Evolutionary conservation across 75 land plant genomes (phyloP).

Genomic region (Sequoiadendron giganteum): DNA sequence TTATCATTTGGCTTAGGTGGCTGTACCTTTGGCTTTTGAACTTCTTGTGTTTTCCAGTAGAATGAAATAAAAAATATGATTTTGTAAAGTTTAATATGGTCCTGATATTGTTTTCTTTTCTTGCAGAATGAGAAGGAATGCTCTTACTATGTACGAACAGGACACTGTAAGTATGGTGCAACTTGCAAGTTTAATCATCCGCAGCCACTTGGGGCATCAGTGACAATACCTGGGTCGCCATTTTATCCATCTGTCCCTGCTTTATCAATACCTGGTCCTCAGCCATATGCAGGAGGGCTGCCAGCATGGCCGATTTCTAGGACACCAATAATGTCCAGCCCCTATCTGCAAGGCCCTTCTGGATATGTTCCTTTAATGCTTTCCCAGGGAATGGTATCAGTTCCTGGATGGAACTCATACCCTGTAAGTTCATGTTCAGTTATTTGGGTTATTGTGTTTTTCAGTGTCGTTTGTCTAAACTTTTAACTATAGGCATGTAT

Average conservation of each 20-base stretch:
- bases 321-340: conserved; percentile 55
- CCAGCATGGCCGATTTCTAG: conserved; percentile 58
- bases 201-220: conserved; percentile 37
- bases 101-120: conserved; percentile 5
- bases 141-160: conserved; percentile 28
- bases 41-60: neutral
- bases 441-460: neutral
- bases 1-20: neutral
- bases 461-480: neutral
- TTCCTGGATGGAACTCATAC: conserved; percentile 79
- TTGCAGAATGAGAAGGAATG: conserved; percentile 67
- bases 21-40: neutral
- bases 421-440: conserved; percentile 37
- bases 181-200: conserved; percentile 75
- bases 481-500: neutral
- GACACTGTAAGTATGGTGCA: conserved; percentile 33
- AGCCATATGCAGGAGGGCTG: conserved; percentile 41
- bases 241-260: conserved; percentile 27
- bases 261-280: conserved; percentile 34
- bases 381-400: conserved; percentile 74
- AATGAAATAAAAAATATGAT: neutral
- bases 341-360: conserved; percentile 74
- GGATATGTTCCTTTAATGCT: conserved; percentile 72
- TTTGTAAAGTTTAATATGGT: neutral
- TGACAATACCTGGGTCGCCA: conserved; percentile 8